Conservation (phyloP, 2,329 filamentous ascomycete species). For the Paecilomyces variotii region DNA sequence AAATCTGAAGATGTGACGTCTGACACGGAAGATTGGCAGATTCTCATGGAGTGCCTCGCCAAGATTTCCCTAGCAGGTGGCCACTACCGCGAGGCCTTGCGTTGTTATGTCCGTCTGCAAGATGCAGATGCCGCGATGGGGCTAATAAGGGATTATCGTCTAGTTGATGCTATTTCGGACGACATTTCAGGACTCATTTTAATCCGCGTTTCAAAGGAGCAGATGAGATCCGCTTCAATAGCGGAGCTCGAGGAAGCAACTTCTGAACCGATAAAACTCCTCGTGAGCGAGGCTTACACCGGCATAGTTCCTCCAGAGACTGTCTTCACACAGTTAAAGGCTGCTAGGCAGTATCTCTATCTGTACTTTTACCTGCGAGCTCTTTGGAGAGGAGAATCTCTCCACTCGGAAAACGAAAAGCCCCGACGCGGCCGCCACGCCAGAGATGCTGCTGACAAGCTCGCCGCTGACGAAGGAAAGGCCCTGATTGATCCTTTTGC, state of each 20-base stretch:
- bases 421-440: slow-evolving; percentile 27
- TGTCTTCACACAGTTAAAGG: slow-evolving; percentile 70
- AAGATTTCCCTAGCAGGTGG: slow-evolving; percentile 77
- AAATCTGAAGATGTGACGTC: slow-evolving; percentile 66
- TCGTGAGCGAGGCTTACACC: slow-evolving; percentile 85
- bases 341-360: slow-evolving; percentile 61
- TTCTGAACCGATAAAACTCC: slow-evolving; percentile 71
- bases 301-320: slow-evolving; percentile 71
- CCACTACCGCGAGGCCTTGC: slow-evolving; percentile 73
- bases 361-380: slow-evolving; percentile 86
- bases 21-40: slow-evolving; percentile 78
- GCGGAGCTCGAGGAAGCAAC: slow-evolving; percentile 71
- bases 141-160: slow-evolving; percentile 76
- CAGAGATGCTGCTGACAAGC: slow-evolving; percentile 37
- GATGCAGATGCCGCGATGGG: slow-evolving; percentile 84
- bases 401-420: slow-evolving; percentile 31
- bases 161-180: slow-evolving; percentile 82
- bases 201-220: slow-evolving; percentile 69
- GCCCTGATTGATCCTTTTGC: slow-evolving; percentile 77
- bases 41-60: slow-evolving; percentile 79
- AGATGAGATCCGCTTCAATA: slow-evolving; percentile 56
- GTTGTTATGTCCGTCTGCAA: slow-evolving; percentile 81
- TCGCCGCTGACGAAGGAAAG: slow-evolving; percentile 50
- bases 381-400: slow-evolving; percentile 70
- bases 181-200: slow-evolving; percentile 85